Base-by-base conservation (phyloP, 2,329 filamentous ascomycete genomes). In the Magnaporthiopsis incrustans region DNA sequence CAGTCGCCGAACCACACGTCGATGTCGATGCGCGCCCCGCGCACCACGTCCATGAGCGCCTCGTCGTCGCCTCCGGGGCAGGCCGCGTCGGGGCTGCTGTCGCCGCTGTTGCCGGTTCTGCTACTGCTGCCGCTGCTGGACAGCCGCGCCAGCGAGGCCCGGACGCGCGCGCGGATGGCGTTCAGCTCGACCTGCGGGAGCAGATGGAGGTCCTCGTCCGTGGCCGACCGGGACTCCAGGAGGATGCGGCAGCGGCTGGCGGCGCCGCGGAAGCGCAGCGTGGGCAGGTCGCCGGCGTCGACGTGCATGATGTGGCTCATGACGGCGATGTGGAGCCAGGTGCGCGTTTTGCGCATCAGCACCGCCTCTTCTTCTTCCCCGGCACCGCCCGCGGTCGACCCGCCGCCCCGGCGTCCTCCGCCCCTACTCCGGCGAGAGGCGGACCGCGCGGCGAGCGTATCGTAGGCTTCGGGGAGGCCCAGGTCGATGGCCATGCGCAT, bases 311-410 rank as follows among this genome's bases (percentile, higher is more conserved):
- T 83, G 65, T 83, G 77, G 30, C 83, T 81, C 14, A 84, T 70
- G 26, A 84, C 79, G 65, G 82, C 76, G 4, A 83, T 73, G 3
- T 79, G 80, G 69, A 83, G 79, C 81, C 82, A 84, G 0, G 81
- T 77, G 56, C 82, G 74, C 0, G 77, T 72, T 60, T 75, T 76
- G 27, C 77, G 73, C 73, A 80, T 77, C 64, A 82, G 67, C n/a
- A n/a, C 22, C 18, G n/a, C 56, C n/a, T 26, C 56, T 12, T 57
- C 56, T 5, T 57, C 56, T 8, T 26, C 56, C n/a, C 8, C 56
- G 56, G 25, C 56, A 8, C n/a, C n/a, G 14, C 4, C 11, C 35
- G 35, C 35, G 35, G 6, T 14, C 14, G 35, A 38, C 14, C 11
- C 15, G 14, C 18, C 14, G 35, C 18, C 35, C 4, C 35, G 35